These are phyloP conservation scores for Populus davidiana DNA, from an alignment of 345 rosid genomes.

Conservation along the genomic window DNA sequence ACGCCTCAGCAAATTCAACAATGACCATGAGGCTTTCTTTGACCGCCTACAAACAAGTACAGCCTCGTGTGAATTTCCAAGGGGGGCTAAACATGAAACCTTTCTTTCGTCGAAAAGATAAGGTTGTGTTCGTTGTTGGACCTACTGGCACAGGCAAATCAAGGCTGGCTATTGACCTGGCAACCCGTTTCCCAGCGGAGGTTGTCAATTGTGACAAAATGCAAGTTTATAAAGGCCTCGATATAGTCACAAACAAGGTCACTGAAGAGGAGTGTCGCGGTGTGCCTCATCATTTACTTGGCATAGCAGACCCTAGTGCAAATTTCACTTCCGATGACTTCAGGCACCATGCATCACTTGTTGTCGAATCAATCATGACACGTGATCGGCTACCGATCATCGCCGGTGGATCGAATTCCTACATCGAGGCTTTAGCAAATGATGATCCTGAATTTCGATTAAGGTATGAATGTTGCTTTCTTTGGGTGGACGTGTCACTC, in stretches of 20 bases:
- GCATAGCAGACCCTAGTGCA: slow-evolving; percentile 45
- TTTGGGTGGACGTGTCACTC: slow-evolving; percentile 76
- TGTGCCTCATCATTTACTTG: slow-evolving; percentile 74
- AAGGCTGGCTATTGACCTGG: slow-evolving; percentile 75
- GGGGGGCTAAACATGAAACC: slow-evolving; percentile 36
- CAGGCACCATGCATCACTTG: slow-evolving; percentile 36
- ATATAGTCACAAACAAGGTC: slow-evolving; percentile 73
- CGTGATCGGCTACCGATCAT: slow-evolving; percentile 60
- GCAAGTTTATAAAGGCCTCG: slow-evolving; percentile 73
- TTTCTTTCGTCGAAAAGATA: slow-evolving; percentile 61
- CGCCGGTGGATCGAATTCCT: slow-evolving; percentile 92
- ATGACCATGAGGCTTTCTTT: slow-evolving; percentile 43
- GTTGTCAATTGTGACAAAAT: slow-evolving; percentile 83
- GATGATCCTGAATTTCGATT: slow-evolving; percentile 50
- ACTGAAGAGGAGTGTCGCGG: slow-evolving; percentile 69
- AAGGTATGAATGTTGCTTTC: slow-evolving; percentile 65
- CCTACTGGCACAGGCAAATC: slow-evolving; percentile 94
- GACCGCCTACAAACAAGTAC: slow-evolving; percentile 47
- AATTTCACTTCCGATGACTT: slow-evolving; percentile 63
- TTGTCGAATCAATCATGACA: slow-evolving; percentile 40
- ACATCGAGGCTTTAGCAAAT: slow-evolving; percentile 61
- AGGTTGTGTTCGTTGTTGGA: slow-evolving; percentile 72
- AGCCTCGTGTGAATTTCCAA: slow-evolving; percentile 47
- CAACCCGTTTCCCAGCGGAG: slow-evolving; percentile 70
- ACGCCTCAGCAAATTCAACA: not conserved